A percentile compares a stretch with the other conserved stretches of the same genome.
Conservation (phyloP, 2,329 filamentous ascomycete genomes). For the Fusarium algeriense region DNA sequence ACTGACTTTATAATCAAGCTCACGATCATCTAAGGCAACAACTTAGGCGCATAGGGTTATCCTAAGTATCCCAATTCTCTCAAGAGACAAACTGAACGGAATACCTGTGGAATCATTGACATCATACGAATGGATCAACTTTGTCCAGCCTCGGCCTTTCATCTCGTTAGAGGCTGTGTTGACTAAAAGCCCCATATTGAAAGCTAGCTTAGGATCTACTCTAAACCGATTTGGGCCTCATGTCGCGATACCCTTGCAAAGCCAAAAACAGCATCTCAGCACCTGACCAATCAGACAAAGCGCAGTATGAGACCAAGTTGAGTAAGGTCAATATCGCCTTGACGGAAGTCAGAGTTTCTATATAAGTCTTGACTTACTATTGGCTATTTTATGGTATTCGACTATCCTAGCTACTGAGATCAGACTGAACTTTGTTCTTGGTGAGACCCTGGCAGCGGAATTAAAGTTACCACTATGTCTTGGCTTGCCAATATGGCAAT, state of each 20-base stretch:
- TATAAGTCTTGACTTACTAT: neutral
- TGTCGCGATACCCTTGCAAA: constrained; percentile 11
- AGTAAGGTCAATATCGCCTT: constrained; percentile 14
- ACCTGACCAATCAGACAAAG: constrained; percentile 7
- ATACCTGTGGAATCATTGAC: neutral
- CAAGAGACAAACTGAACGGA: neutral
- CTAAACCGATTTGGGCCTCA: constrained; percentile 18
- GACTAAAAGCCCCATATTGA: neutral
- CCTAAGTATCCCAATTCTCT: too few species aligned
- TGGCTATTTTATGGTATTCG: neutral
- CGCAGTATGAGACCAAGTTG: constrained; percentile 3
- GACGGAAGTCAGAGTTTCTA: neutral
- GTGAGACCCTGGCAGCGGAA: neutral
- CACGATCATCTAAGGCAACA: too few species aligned
- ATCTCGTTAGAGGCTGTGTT: neutral
- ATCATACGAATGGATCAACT: neutral
- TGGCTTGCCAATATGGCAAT: neutral
- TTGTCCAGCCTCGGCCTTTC: neutral
- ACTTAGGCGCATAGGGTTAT: too few species aligned
- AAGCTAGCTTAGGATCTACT: neutral
- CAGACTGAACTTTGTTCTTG: neutral
- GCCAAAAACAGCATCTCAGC: neutral
- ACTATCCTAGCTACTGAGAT: neutral
- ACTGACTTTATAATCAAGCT: too few species aligned
- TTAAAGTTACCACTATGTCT: neutral